Evolutionary conservation across 164 flowering plant species (phyloP).

Genomic region (Vitis cinerea): DNA sequence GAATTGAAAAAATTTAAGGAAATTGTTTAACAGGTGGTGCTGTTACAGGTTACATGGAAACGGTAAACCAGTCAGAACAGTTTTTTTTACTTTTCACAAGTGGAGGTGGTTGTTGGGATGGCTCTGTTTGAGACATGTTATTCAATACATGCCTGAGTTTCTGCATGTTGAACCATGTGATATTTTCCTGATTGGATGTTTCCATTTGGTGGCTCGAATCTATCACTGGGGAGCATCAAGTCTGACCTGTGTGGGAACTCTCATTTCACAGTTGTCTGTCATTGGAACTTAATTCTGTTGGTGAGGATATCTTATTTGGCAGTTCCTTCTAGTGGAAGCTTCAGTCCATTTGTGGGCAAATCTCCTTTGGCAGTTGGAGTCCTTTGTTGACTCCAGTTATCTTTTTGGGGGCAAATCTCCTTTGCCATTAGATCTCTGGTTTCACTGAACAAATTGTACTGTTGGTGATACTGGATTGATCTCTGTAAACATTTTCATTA

Average conservation of each 20-base stretch:
- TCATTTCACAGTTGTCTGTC: slow-evolving; percentile 14
- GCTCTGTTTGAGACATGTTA: background rate
- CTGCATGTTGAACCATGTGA: slow-evolving; percentile 3
- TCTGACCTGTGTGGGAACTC: slow-evolving; percentile 1
- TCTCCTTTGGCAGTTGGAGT: slow-evolving; percentile 79
- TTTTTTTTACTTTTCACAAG: slow-evolving; percentile 13
- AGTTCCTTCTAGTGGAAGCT: slow-evolving; percentile 21
- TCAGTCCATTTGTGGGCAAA: slow-evolving; percentile 52
- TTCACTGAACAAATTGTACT: background rate
- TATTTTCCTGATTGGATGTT: background rate
- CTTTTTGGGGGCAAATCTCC: slow-evolving; percentile 36
- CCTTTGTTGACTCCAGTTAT: slow-evolving; percentile 27
- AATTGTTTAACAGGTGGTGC: slow-evolving; percentile 10
- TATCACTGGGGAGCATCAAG: background rate
- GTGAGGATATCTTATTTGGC: slow-evolving; percentile 16
- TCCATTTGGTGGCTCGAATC: slow-evolving; percentile 7
- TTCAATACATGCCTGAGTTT: slow-evolving; percentile 1
- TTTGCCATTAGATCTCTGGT: slow-evolving; percentile 34
- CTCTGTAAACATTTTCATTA: slow-evolving; percentile 7
- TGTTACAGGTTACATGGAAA: slow-evolving; percentile 28
- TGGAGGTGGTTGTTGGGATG: slow-evolving; percentile 8
- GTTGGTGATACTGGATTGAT: background rate
- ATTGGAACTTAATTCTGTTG: background rate
- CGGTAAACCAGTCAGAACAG: slow-evolving; percentile 13
- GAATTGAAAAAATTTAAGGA: background rate